Evolutionary conservation across 2,329 filamentous ascomycete species (phyloP).

Genomic region (Fusarium sambucinum): DNA sequence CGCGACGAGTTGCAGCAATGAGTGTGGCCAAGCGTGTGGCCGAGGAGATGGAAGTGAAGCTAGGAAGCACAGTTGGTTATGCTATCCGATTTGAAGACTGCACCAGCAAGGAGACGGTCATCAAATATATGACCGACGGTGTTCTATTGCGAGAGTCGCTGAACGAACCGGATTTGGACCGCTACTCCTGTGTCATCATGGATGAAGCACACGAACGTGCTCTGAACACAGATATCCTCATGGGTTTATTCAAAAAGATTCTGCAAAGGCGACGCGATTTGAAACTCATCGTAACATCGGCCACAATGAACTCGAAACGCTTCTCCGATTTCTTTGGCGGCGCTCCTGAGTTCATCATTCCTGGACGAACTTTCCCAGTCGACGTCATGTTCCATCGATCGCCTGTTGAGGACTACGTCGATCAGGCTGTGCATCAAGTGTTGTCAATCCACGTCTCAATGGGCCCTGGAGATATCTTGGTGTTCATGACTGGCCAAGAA

Average conservation of each 20-base stretch:
- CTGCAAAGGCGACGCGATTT: slow-evolving; percentile 88
- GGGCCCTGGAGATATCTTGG: slow-evolving; percentile 90
- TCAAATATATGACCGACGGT: slow-evolving; percentile 99
- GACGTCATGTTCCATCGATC: slow-evolving; percentile 96
- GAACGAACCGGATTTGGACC: slow-evolving; percentile 91
- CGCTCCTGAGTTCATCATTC: slow-evolving; percentile 96
- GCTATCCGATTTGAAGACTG: slow-evolving; percentile 99
- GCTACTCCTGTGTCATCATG: slow-evolving; percentile 99
- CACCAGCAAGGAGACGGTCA: slow-evolving; percentile 92
- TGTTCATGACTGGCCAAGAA: slow-evolving; percentile 99
- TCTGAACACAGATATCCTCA: slow-evolving; percentile 94
- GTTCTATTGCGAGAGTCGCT: slow-evolving; percentile 93
- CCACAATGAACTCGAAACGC: slow-evolving; percentile 97
- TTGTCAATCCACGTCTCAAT: slow-evolving; percentile 97
- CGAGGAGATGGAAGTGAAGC: slow-evolving; percentile 95
- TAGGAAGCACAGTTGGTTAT: slow-evolving; percentile 91
- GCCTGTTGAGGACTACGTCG: slow-evolving; percentile 97
- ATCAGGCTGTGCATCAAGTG: slow-evolving; percentile 95
- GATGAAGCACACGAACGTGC: slow-evolving; percentile 98
- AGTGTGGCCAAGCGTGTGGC: slow-evolving; percentile 98
- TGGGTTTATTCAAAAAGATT: slow-evolving; percentile 98
- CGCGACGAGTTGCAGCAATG: slow-evolving; percentile 96
- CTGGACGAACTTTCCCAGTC: slow-evolving; percentile 95
- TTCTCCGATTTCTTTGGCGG: slow-evolving; percentile 97
- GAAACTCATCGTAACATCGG: slow-evolving; percentile 97